Evolutionary conservation across 2,329 filamentous ascomycete species (phyloP), one percentile per base, ranked within the genome.

Genomic region (Fusarium albidum): DNA sequence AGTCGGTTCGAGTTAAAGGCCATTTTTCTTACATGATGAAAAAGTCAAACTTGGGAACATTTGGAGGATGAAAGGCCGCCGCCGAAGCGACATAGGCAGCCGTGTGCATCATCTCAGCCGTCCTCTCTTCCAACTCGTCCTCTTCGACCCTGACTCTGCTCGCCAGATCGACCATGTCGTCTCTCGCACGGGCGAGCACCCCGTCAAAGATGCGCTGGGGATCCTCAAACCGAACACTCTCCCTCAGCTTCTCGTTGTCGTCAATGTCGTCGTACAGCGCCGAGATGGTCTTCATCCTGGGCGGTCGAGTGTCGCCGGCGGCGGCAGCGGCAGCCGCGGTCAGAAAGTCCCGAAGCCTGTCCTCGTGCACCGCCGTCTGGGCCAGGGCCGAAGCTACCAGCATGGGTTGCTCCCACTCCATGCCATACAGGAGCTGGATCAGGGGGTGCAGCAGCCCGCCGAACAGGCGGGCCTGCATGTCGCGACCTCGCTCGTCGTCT

Each of bases 401-500:
- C 31, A 89, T 89, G 3, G 91, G 91, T 68, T 96, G 91, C 9
- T 82, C 71, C 76, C 92, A 96, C 69, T 96, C 92, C 29, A 96
- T 69, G 5, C 90, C 92, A 68, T 92, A 96, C 41, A 92, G 90
- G 15, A 96, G 81, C 69, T 96, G 91, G 57, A 96, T 93, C 13
- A 95, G 75, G 3, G 92, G 91, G 67, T 67, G 59, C 12, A 64
- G 46, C 4, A 63, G 68, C 81, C 86, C 87, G 13, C 81, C 82
- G 67, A 84, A 92, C 66, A 94, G 75, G 14, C 92, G 80, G 3
- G 79, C 77, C 3, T 93, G 74, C 78, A 96, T 77, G 56, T 87
- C 85, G 32, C 92, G 84, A 5, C 88, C 86, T 35, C 80, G 75
- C 35, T 85, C 81, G 49, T 87, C 83, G 3, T 82, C 83, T 3